phyloP scores from a whole-genome alignment of 768 basidiomycete genomes.

The Suillus decipiens region DNA sequence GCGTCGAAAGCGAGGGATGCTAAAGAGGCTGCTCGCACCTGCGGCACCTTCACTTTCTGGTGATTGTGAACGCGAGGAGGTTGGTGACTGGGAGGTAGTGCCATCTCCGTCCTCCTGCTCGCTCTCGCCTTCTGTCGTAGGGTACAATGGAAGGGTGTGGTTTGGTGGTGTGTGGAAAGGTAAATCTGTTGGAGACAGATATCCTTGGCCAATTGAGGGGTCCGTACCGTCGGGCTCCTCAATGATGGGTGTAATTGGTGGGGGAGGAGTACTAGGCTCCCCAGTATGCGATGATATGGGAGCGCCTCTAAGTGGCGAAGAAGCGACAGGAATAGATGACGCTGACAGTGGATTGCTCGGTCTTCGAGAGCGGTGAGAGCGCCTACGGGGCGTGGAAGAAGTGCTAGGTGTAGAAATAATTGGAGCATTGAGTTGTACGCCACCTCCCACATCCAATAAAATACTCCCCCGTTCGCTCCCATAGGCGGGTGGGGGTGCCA shows the following conservation, averaged over 20 bases:
- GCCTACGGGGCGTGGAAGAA: conserved; percentile 44
- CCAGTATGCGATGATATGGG: conserved; percentile 42
- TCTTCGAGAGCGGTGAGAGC: conserved; percentile 63
- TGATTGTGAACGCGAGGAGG: conserved; percentile 59
- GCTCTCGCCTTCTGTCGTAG: conserved; percentile 21
- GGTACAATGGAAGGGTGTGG: conserved; percentile 49
- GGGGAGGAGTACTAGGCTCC: conserved; percentile 52
- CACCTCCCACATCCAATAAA: conserved; percentile 80
- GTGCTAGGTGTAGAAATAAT: conserved; percentile 44
- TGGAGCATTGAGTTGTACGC: conserved; percentile 36
- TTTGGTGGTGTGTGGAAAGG: conserved; percentile 59
- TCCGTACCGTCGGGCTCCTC: conserved; percentile 59
- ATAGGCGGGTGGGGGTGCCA: conserved; percentile 97
- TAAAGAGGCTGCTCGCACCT: conserved; percentile 87
- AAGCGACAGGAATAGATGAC: conserved; percentile 43
- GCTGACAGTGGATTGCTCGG: conserved; percentile 41
- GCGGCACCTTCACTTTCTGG: conserved; percentile 52
- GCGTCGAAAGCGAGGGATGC: conserved; percentile 66
- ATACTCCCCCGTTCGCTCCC: conserved; percentile 97
- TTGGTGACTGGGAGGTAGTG: conserved; percentile 22
- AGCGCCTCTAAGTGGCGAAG: conserved; percentile 68
- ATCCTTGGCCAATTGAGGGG: conserved; percentile 51
- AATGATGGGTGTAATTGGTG: conserved; percentile 79
- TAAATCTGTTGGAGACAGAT: conserved; percentile 63
- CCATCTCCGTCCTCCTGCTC: conserved; percentile 27